phyloP scores from a whole-genome alignment of 352 stramenopile genomes.

The Lagenidium sp. region DNA sequence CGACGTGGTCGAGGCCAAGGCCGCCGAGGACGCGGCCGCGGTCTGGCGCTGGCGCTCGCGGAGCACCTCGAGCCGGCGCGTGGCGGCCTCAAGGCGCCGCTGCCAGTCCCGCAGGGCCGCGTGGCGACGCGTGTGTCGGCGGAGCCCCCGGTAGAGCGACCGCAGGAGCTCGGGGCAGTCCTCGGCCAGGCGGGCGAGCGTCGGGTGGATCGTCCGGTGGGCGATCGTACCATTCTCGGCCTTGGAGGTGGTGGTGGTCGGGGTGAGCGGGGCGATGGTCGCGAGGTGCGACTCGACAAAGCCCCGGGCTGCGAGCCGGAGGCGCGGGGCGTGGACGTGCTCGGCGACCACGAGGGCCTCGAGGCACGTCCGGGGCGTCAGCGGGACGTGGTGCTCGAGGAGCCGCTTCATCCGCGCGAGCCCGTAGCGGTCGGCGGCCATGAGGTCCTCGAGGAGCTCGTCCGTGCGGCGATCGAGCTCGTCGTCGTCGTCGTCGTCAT shows the following conservation, averaged over 20 bases:
- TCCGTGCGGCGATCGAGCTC: slow-evolving; percentile 16
- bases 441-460: slow-evolving; percentile 58
- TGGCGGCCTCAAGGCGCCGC: slow-evolving; percentile 13
- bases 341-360: slow-evolving; percentile 58
- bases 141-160: slow-evolving; percentile 21
- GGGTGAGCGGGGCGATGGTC: not conserved
- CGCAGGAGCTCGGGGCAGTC: slow-evolving; percentile 30
- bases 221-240: slow-evolving; percentile 21
- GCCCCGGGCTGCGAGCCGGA: slow-evolving; percentile 39
- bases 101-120: slow-evolving; percentile 26
- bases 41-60: slow-evolving; percentile 19
- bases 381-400: slow-evolving; percentile 34
- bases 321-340: slow-evolving; percentile 34
- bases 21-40: slow-evolving; percentile 4
- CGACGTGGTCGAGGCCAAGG: slow-evolving; percentile 4
- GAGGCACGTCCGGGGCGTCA: slow-evolving; percentile 41
- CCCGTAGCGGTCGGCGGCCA: slow-evolving; percentile 66
- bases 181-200: slow-evolving; percentile 8
- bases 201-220: slow-evolving; percentile 28
- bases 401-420: slow-evolving; percentile 62
- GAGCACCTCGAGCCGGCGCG: slow-evolving; percentile 15
- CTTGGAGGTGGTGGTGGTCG: slow-evolving; percentile 7
- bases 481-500: slow-evolving; percentile 3
- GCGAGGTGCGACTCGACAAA: slow-evolving; percentile 25
- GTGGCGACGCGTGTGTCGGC: slow-evolving; percentile 8